Percentiles rank a stretch among this genome's conserved stretches.
These are phyloP conservation scores for Daucus carota DNA, from an alignment of 129 eudicot genomes.

Conservation along the genomic window DH1_v3.0 NC_030387.2:38255501-38256000, in stretches of 20 bases:
- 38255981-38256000: background rate
- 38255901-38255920: slow-evolving; percentile 86
- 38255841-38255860: slow-evolving; percentile 77
- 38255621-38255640: background rate
- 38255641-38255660: background rate
- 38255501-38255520: background rate
- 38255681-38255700: background rate
- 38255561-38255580: background rate
- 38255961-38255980: background rate
- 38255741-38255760: background rate
- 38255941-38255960: background rate
- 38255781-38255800: slow-evolving; percentile 11
- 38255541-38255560: background rate
- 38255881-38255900: slow-evolving; percentile 71
- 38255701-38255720: background rate
- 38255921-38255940: slow-evolving; percentile 68
- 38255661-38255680: background rate
- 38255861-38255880: slow-evolving; percentile 76
- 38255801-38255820: slow-evolving; percentile 12
- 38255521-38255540: background rate
- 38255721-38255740: background rate
- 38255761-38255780: background rate
- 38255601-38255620: background rate
- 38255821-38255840: slow-evolving; percentile 48
- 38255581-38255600: background rate